A percentile compares a stretch with the other conserved stretches of the same genome.
Conservation (phyloP, 768 basidiomycete species). For the Russula foetens region DNA sequence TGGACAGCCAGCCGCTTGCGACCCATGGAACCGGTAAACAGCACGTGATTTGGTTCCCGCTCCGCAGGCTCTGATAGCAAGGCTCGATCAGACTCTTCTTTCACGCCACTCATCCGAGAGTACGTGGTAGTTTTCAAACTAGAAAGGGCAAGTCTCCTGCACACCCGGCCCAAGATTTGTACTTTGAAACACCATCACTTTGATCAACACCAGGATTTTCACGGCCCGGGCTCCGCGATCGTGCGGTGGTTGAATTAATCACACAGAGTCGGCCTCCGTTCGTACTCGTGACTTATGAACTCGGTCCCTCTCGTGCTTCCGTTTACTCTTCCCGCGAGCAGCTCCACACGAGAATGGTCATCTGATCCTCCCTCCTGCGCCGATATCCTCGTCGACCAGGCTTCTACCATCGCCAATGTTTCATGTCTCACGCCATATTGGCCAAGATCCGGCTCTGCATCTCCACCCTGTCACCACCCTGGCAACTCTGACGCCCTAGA, state of each 20-base stretch:
- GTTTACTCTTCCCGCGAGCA: not conserved
- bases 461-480: not conserved
- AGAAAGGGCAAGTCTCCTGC: not conserved
- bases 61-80: too few relatives aligned
- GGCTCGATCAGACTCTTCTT: not conserved
- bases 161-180: not conserved
- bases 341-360: not conserved
- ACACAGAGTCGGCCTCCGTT: not conserved
- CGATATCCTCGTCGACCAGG: not conserved
- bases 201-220: not conserved
- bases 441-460: not conserved
- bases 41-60: too few relatives aligned
- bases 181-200: not conserved
- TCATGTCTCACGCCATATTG: slow-evolving; percentile 1
- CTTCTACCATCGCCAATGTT: slow-evolving; percentile 1
- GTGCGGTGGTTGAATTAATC: not conserved
- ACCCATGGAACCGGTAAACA: not conserved
- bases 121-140: not conserved
- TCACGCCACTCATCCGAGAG: not conserved
- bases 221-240: not conserved
- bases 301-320: slow-evolving; percentile 14
- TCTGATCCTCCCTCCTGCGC: not conserved
- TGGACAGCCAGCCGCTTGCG: too few relatives aligned
- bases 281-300: slow-evolving; percentile 4
- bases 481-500: slow-evolving; percentile 8